phyloP scores from a whole-genome alignment of 176 grass and related monocot genomes.

The Themeda triandra region DNA sequence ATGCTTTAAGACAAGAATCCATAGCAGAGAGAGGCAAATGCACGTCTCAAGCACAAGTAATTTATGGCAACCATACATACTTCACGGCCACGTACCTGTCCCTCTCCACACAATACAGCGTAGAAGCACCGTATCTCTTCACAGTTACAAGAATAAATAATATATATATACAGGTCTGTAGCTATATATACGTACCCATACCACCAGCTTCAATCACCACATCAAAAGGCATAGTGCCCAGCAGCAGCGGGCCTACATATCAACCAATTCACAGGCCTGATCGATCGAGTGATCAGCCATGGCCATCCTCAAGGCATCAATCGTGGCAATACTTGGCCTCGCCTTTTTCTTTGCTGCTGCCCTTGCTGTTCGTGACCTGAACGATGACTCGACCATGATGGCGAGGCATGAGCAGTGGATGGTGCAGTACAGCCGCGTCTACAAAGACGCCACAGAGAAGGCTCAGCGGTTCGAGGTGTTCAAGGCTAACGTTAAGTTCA shows the following conservation, averaged over 20 bases:
- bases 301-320: not conserved
- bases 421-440: not conserved
- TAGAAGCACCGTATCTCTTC: not conserved
- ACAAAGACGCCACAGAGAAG: not conserved
- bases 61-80: not conserved
- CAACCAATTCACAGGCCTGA: not conserved
- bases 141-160: not conserved
- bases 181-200: not conserved
- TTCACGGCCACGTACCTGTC: not conserved
- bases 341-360: not conserved
- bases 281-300: not conserved
- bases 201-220: not conserved
- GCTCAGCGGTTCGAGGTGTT: not conserved
- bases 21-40: not conserved
- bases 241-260: not conserved
- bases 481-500: slow-evolving; percentile 1
- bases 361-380: not conserved
- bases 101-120: not conserved
- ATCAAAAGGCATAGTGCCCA: not conserved
- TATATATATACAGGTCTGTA: not conserved
- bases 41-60: not conserved
- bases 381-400: not conserved
- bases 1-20: too few species aligned
- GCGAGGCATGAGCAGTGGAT: slow-evolving; percentile 15
- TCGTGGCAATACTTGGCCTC: not conserved